These are phyloP conservation scores for Apophysomyces sp. DNA, from an alignment of 371 early-diverging fungal species.

Conservation along the genomic window DNA sequence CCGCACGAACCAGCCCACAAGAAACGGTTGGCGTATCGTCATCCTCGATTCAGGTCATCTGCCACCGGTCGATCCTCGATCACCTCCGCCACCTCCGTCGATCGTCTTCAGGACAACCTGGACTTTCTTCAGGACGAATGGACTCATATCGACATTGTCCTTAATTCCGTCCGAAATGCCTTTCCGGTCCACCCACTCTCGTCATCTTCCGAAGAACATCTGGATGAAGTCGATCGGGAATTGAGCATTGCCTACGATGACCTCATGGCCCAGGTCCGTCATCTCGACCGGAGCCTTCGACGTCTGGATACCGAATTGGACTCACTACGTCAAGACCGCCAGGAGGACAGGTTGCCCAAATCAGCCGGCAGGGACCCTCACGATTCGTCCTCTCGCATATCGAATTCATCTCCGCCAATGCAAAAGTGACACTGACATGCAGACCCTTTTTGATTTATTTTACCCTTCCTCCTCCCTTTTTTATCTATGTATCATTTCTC, in stretches of 20 bases:
- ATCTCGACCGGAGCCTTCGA: slow-evolving; percentile 24
- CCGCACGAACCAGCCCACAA: slow-evolving; percentile 2
- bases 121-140: slow-evolving; percentile 17
- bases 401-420: neutral
- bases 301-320: slow-evolving; percentile 19
- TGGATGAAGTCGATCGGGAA: slow-evolving; percentile 29
- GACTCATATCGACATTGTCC: slow-evolving; percentile 16
- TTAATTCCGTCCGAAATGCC: slow-evolving; percentile 9
- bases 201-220: slow-evolving; percentile 17
- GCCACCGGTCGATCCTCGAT: neutral
- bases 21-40: neutral
- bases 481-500: no score
- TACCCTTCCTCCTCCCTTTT: no score
- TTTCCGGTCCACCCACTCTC: neutral
- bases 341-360: neutral
- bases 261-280: slow-evolving; percentile 27
- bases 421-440: neutral
- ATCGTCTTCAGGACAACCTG: slow-evolving; percentile 9
- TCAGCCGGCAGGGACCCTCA: neutral
- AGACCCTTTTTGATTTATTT: neutral
- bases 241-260: slow-evolving; percentile 30
- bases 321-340: slow-evolving; percentile 7
- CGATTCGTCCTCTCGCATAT: neutral
- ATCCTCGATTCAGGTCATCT: neutral
- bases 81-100: neutral